Evolutionary conservation across 2,329 filamentous ascomycete species (phyloP).

Genomic region (Colletotrichum karsti): DNA sequence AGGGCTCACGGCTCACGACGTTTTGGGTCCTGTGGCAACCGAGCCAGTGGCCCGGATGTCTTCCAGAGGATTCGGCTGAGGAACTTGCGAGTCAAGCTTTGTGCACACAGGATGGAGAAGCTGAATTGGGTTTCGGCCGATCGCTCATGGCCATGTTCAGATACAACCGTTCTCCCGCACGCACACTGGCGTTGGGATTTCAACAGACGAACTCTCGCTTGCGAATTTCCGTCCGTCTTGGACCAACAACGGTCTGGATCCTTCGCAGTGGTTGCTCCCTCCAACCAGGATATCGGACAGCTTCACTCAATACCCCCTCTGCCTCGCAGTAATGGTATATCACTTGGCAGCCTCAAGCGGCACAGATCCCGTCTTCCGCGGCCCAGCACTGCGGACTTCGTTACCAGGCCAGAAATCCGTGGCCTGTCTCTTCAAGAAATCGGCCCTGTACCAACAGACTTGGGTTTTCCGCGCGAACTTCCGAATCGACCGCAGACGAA

Average conservation of each 20-base stretch:
- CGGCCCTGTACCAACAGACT: not conserved
- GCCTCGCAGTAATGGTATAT: constrained; percentile 7
- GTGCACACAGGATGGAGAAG: constrained; percentile 1
- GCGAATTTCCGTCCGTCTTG: not conserved
- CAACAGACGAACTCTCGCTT: not conserved
- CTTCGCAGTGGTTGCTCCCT: not conserved
- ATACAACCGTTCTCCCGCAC: not conserved
- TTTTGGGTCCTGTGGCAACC: not conserved
- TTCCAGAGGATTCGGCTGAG: not conserved
- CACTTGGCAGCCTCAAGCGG: constrained; percentile 7
- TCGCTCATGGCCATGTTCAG: not conserved
- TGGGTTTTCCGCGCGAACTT: no score
- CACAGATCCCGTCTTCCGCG: constrained; percentile 19
- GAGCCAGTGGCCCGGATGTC: constrained; percentile 1
- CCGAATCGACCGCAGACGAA: no score
- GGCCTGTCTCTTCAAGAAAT: not conserved
- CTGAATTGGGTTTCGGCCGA: not conserved
- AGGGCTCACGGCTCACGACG: not conserved
- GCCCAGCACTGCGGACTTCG: not conserved
- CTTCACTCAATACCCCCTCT: not conserved
- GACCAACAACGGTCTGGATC: not conserved
- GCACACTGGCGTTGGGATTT: not conserved
- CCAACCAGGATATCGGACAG: not conserved
- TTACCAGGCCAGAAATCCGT: not conserved
- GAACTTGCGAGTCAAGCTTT: constrained; percentile 14